phyloP scores from a whole-genome alignment of 2,329 filamentous ascomycete genomes.

The Aureobasidium subglaciale region DNA sequence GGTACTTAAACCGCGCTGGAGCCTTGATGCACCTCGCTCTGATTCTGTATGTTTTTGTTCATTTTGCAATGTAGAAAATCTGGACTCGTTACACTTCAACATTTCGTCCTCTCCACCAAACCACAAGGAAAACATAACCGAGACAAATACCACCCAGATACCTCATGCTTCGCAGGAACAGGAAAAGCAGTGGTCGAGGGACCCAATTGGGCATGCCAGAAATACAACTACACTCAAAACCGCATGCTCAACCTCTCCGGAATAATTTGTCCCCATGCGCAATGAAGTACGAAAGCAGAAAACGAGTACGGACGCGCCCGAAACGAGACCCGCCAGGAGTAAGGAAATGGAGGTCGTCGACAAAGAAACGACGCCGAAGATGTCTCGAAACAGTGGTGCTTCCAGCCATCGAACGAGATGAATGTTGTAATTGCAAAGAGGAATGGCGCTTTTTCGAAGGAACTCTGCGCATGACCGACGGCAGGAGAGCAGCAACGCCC shows the following conservation, averaged over 20 bases:
- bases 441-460: background rate
- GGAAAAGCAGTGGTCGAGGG: background rate
- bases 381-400: conserved; percentile 9
- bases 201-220: background rate
- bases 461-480: background rate
- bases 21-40: background rate
- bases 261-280: background rate
- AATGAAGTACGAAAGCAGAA: background rate
- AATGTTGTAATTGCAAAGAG: background rate
- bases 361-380: background rate
- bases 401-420: conserved; percentile 3
- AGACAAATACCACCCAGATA: background rate
- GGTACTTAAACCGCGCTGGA: background rate
- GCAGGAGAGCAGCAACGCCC: background rate
- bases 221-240: conserved; percentile 1
- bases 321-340: background rate
- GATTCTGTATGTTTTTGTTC: conserved; percentile 3
- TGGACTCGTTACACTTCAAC: conserved; percentile 3
- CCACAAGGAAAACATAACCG: background rate
- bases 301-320: background rate
- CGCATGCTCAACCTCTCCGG: background rate
- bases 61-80: conserved; percentile 11
- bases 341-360: background rate
- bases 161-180: background rate
- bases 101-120: background rate